Percentiles rank a stretch among this genome's conserved stretches.
phyloP scores from a whole-genome alignment of 2,329 filamentous ascomycete genomes.

The Penicillium crustosum region DNA sequence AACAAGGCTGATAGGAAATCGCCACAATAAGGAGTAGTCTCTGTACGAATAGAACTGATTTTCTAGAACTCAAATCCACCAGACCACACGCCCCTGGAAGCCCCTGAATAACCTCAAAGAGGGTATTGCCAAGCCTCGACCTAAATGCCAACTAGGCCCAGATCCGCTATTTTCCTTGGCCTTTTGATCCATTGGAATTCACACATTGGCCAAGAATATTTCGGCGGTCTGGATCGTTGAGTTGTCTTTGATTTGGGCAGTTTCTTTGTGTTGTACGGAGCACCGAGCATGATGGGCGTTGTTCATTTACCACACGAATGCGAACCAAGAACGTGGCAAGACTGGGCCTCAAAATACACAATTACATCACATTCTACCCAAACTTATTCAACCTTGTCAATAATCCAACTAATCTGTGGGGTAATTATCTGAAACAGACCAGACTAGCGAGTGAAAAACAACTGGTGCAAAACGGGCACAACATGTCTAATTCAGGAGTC shows the following conservation, averaged over 20 bases:
- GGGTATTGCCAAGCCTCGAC: constrained; percentile 17
- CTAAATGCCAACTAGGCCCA: constrained; percentile 11
- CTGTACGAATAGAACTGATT: neutral
- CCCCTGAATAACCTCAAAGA: constrained; percentile 24
- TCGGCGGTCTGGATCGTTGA: constrained; percentile 17
- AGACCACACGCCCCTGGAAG: neutral
- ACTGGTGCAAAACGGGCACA: neutral
- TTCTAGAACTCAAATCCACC: neutral
- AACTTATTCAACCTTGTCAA: neutral
- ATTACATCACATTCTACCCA: neutral
- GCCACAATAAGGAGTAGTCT: neutral
- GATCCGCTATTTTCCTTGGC: constrained; percentile 21
- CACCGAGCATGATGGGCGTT: neutral
- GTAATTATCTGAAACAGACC: neutral
- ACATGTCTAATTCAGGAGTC: neutral
- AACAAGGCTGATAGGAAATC: neutral
- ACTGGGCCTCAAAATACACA: neutral
- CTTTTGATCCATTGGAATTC: constrained; percentile 4
- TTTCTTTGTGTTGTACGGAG: neutral
- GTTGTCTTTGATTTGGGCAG: constrained; percentile 3
- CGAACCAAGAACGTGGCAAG: neutral
- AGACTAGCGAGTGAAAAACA: neutral
- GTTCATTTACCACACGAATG: neutral
- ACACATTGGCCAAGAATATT: constrained; percentile 3
- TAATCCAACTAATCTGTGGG: neutral